Evolutionary conservation across 805 yeast genomes (phyloP).

Genomic region (Lipomyces orientalis): DNA sequence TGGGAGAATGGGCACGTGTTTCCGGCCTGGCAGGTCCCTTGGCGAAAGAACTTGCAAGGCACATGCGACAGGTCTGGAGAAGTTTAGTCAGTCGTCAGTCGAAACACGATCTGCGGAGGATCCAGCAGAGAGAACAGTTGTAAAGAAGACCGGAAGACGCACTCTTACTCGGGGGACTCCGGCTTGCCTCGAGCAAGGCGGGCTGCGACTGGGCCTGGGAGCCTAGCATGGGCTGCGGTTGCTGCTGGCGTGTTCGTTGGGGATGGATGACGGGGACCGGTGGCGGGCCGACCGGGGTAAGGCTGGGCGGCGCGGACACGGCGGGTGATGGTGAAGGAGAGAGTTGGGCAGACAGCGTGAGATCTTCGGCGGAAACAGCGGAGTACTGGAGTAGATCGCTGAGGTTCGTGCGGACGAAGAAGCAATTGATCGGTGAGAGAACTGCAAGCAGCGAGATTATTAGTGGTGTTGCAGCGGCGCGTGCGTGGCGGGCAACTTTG

Average conservation of each 20-base stretch:
- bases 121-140: not conserved
- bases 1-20: constrained; percentile 90
- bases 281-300: not conserved
- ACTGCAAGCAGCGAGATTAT: not conserved
- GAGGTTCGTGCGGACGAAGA: not conserved
- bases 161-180: constrained; percentile 40
- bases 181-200: constrained; percentile 32
- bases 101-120: not conserved
- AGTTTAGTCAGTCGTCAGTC: constrained; percentile 35
- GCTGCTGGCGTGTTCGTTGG: constrained; percentile 9
- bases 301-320: not conserved
- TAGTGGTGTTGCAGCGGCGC: not conserved
- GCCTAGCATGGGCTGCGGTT: constrained; percentile 24
- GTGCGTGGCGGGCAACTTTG: not conserved
- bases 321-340: not conserved
- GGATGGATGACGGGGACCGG: not conserved
- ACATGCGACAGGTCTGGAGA: constrained; percentile 79
- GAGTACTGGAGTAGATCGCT: not conserved
- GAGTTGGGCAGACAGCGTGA: not conserved
- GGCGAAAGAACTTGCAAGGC: constrained; percentile 91
- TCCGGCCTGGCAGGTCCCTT: constrained; percentile 96
- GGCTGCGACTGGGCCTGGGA: constrained; percentile 21
- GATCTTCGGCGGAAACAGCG: not conserved
- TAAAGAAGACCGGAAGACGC: constrained; percentile 4
- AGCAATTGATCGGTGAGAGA: not conserved